Evolutionary conservation across 192 early-diverging fungal genomes (phyloP), one percentile per base, ranked within the genome.

Genomic region (Umbelopsis vinacea): DNA sequence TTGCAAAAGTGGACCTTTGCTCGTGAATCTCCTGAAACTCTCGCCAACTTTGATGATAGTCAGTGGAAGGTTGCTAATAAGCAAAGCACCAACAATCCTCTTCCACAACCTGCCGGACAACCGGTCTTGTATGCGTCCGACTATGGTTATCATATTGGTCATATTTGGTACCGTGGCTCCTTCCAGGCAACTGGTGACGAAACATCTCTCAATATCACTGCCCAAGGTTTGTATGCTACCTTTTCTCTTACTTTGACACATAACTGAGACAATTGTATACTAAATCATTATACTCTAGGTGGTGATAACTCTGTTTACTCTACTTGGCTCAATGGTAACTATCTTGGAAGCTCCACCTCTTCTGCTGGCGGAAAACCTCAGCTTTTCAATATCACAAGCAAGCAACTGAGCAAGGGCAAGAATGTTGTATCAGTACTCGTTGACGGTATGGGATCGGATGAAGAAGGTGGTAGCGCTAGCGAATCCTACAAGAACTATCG

Each of bases 381-480:
- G 7, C 21, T 72, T 21, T 52, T 72, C 50, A 29, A 63, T 9
- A 37, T 72, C n/a, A 21, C 71, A 26, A 46, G 21, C 43, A 72
- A 45, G 17, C 26, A 47, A 29, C 19, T 60, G 2, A 33, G 0
- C 21, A 72, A 72, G 8, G 71, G 71, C 35, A 24, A 54, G 15
- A 74, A 74, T 23, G 69, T 71, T 17, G 37, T 74, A 33, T 74
- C 67, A 10, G 54, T 74, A 2, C 67, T 74, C 46, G 53, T 74
- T 24, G 73, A 74, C 2, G 67, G 55, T 23, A 74, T 74, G 73
- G 73, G 73, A 9, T 60, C 52, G 3, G 73, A 74, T 15, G 73
- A 74, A 22, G 73, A 74, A 53, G 50, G 73, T 4, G 66, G 53
- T 21, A 23, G 54, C 29, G 54, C 53, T 46, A 60, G 24, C 12